These are phyloP conservation scores for Drosera spatulata DNA, from an alignment of 179 eudicot genomes.

Conservation along the genomic window DNA sequence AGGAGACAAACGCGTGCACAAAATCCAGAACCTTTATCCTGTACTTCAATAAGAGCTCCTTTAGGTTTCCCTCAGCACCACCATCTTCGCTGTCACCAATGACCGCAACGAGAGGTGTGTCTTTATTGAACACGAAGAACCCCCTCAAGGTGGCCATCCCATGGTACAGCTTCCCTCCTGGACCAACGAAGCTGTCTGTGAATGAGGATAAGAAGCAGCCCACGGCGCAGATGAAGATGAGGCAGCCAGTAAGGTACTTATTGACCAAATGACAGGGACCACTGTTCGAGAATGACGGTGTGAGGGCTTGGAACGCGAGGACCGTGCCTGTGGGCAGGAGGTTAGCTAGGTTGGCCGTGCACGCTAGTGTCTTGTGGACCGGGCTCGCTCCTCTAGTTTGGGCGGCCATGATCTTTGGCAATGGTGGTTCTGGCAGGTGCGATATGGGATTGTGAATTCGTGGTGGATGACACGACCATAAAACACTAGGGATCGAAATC, in stretches of 20 bases:
- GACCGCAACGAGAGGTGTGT: too few relatives aligned
- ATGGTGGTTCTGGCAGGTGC: not conserved
- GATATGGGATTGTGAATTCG: too few relatives aligned
- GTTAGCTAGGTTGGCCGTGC: constrained; percentile 47
- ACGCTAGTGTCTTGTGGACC: constrained; percentile 34
- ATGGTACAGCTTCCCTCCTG: constrained; percentile 34
- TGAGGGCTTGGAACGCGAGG: constrained; percentile 39
- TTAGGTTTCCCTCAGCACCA: constrained; percentile 1
- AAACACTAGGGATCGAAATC: too few relatives aligned
- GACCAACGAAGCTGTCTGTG: constrained; percentile 41
- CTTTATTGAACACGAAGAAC: constrained; percentile 35
- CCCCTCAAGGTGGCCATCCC: constrained; percentile 56
- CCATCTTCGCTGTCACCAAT: constrained; percentile 3
- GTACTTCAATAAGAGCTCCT: constrained; percentile 18
- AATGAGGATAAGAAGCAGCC: constrained; percentile 53
- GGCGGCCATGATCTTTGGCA: constrained; percentile 5
- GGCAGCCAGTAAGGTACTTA: constrained; percentile 26
- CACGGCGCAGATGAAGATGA: constrained; percentile 22
- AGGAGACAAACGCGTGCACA: constrained; percentile 48
- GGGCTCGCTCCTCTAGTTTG: constrained; percentile 3
- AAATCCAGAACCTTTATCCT: constrained; percentile 31
- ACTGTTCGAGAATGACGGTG: constrained; percentile 41
- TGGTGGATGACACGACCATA: too few relatives aligned
- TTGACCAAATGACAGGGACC: constrained; percentile 29
- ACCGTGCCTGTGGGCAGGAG: constrained; percentile 59